phyloP scores from a whole-genome alignment of 306 rosid genomes.

The Cucumis cinereus region DNA sequence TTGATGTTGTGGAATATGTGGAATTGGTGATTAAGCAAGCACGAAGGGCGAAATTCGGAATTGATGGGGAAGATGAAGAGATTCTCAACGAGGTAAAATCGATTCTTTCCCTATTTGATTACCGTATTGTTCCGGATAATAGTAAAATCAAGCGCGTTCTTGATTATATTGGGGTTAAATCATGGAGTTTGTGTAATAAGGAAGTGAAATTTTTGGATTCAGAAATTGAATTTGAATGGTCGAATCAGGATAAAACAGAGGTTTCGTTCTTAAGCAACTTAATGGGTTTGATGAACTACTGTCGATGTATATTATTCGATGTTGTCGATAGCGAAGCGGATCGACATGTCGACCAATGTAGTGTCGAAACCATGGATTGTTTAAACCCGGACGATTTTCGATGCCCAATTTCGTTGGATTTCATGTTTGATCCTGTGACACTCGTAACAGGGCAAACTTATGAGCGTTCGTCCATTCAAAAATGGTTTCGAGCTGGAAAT shows the following conservation, averaged over 20 bases:
- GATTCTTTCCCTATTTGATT: slow-evolving; percentile 30
- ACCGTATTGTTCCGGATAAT: slow-evolving; percentile 25
- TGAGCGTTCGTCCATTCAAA: slow-evolving; percentile 72
- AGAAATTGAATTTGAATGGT: slow-evolving; percentile 42
- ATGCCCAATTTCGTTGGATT: slow-evolving; percentile 74
- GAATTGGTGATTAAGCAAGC: slow-evolving; percentile 40
- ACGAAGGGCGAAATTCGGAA: slow-evolving; percentile 26
- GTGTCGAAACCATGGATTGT: neutral
- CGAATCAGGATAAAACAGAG: slow-evolving; percentile 24
- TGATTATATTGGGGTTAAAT: slow-evolving; percentile 36
- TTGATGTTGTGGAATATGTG: slow-evolving; percentile 41
- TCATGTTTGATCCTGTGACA: slow-evolving; percentile 79
- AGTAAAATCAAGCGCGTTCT: slow-evolving; percentile 34
- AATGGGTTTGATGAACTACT: slow-evolving; percentile 44
- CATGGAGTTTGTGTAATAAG: slow-evolving; percentile 50
- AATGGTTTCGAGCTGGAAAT: slow-evolving; percentile 61
- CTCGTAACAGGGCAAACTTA: slow-evolving; percentile 72
- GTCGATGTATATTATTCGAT: slow-evolving; percentile 41
- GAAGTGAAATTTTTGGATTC: slow-evolving; percentile 61
- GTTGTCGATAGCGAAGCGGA: slow-evolving; percentile 25
- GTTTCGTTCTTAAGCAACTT: slow-evolving; percentile 25
- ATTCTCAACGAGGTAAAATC: slow-evolving; percentile 19
- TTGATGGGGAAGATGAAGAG: slow-evolving; percentile 35
- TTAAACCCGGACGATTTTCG: slow-evolving; percentile 57
- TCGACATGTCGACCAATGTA: slow-evolving; percentile 12